phyloP scores from a whole-genome alignment of 1,284 basidiomycete species.

The Ganoderma sp. region DNA sequence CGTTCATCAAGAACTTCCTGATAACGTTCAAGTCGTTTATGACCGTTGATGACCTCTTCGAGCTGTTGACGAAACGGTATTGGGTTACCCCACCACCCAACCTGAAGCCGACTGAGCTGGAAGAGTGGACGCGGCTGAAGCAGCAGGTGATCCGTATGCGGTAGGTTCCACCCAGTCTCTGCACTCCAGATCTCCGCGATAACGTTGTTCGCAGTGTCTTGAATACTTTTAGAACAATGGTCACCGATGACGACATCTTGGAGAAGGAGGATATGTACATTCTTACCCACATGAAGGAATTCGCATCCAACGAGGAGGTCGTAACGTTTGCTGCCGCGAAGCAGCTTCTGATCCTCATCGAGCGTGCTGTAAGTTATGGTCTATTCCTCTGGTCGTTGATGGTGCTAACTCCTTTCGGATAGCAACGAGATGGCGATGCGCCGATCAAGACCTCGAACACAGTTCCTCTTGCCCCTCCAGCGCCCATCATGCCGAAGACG shows the following conservation, averaged over 20 bases:
- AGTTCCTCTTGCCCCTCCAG: constrained; percentile 59
- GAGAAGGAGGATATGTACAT: constrained; percentile 84
- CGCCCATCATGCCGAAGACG: constrained; percentile 79
- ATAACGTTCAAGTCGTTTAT: constrained; percentile 98
- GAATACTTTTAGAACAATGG: constrained; percentile 84
- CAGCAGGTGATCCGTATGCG: constrained; percentile 88
- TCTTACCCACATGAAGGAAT: constrained; percentile 79
- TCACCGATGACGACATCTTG: constrained; percentile 79
- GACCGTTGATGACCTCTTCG: constrained; percentile 83
- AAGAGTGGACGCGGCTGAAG: constrained; percentile 89
- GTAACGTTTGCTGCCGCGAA: constrained; percentile 70
- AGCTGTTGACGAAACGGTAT: constrained; percentile 87
- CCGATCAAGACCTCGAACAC: constrained; percentile 54
- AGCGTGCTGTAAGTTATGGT: constrained; percentile 68
- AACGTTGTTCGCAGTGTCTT: constrained; percentile 60
- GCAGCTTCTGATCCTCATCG: constrained; percentile 73
- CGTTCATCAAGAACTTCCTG: constrained; percentile 92
- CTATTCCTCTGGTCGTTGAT: background rate
- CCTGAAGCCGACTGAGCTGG: constrained; percentile 67
- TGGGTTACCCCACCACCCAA: constrained; percentile 78
- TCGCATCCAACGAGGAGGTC: constrained; percentile 73
- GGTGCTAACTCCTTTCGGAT: constrained; percentile 20
- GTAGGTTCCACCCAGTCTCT: constrained; percentile 51
- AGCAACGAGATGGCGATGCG: constrained; percentile 66
- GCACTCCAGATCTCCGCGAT: background rate